phyloP scores from a whole-genome alignment of 2,329 filamentous ascomycete species.

The Xylaria sp. region DNA sequence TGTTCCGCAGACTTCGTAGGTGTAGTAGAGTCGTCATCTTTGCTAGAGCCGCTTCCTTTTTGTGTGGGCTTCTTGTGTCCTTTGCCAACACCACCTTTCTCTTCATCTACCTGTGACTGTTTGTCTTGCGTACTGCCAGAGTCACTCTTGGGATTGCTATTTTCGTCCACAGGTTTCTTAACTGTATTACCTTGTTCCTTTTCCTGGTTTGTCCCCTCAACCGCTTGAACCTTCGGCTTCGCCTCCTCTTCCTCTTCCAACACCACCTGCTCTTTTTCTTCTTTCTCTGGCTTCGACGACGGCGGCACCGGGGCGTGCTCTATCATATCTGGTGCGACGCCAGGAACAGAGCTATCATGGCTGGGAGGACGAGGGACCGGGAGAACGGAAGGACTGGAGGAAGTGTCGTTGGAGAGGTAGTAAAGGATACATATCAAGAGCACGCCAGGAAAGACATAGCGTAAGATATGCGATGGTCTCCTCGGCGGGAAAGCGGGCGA shows the following conservation, averaged over 20 bases:
- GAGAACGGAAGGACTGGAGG: slow-evolving; percentile 33
- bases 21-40: slow-evolving; percentile 18
- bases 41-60: slow-evolving; percentile 11
- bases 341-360: slow-evolving; percentile 33
- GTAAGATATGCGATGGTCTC: slow-evolving; percentile 57
- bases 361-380: slow-evolving; percentile 36
- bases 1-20: slow-evolving; percentile 30
- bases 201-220: slow-evolving; percentile 1
- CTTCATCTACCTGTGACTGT: slow-evolving; percentile 21
- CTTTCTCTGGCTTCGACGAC: slow-evolving; percentile 27
- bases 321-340: slow-evolving; percentile 34
- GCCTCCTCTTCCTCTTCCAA: slow-evolving; percentile 17
- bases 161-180: slow-evolving; percentile 11
- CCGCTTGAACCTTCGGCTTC: slow-evolving; percentile 29
- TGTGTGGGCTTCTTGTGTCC: neutral
- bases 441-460: slow-evolving; percentile 54
- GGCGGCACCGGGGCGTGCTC: slow-evolving; percentile 29
- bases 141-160: slow-evolving; percentile 10
- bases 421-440: slow-evolving; percentile 53
- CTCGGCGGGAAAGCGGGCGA: slow-evolving; percentile 57
- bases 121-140: slow-evolving; percentile 10
- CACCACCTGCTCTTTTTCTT: neutral
- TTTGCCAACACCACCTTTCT: slow-evolving; percentile 15
- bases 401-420: slow-evolving; percentile 46
- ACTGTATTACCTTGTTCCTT: neutral